Evolutionary conservation across 768 basidiomycete genomes (phyloP).

Genomic region (Ramaria sp.): DNA sequence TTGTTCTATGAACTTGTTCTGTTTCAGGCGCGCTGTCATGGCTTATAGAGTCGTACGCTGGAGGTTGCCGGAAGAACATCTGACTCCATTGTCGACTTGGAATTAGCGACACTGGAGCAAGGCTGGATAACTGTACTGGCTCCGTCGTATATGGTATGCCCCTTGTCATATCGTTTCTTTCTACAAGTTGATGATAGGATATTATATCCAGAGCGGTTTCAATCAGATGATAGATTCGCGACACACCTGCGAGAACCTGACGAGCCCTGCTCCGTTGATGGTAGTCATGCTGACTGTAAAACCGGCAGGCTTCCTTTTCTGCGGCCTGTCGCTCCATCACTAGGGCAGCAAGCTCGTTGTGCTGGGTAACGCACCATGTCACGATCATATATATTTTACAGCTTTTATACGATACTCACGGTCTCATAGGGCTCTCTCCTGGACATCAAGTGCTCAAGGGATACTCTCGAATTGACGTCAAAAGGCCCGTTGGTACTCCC

Average conservation of each 20-base stretch:
- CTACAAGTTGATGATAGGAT: neutral
- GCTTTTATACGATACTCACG: too few species aligned
- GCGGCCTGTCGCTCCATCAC: neutral
- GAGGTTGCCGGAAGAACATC: conserved; percentile 2
- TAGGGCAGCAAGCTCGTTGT: neutral
- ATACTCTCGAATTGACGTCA: too few species aligned
- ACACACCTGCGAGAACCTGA: neutral
- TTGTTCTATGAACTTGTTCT: neutral
- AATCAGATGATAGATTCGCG: too few species aligned
- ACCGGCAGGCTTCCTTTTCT: neutral
- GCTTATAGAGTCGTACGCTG: neutral
- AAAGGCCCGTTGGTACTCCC: too few species aligned
- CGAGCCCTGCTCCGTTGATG: neutral
- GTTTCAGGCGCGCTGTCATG: neutral
- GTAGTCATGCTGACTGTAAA: neutral
- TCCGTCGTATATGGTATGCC: neutral
- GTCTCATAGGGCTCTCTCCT: too few species aligned
- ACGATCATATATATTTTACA: neutral
- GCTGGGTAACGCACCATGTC: neutral
- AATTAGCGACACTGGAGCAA: neutral
- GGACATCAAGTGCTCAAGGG: too few species aligned
- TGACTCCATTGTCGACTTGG: neutral
- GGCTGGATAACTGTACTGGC: neutral
- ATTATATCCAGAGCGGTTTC: neutral
- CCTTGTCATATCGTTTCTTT: neutral